phyloP scores from a whole-genome alignment of 768 basidiomycete genomes.

The Mycena capillaripes region DNA sequence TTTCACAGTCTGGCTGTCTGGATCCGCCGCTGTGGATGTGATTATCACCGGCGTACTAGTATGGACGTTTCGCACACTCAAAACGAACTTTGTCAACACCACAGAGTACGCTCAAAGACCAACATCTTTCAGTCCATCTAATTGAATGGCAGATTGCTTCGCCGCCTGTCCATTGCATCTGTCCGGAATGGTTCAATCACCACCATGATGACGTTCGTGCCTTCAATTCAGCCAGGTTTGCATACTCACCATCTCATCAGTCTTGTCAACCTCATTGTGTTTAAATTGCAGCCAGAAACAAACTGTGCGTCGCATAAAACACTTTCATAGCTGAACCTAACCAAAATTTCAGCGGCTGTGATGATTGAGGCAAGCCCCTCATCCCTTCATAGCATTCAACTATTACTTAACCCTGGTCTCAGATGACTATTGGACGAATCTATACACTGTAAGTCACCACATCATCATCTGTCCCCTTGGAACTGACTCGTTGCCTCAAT shows the following conservation, averaged over 20 bases:
- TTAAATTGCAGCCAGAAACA: conserved; percentile 1
- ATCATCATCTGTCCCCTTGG: background rate
- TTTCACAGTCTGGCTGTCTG: conserved; percentile 21
- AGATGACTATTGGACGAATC: background rate
- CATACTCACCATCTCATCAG: background rate
- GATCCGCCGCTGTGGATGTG: conserved; percentile 3
- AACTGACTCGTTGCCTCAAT: background rate
- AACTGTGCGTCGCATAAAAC: background rate
- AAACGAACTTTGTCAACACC: conserved; percentile 9
- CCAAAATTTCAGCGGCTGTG: background rate
- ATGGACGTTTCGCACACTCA: conserved; percentile 22
- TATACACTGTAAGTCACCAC: background rate
- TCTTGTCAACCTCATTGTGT: background rate
- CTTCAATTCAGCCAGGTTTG: background rate
- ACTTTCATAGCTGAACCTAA: background rate
- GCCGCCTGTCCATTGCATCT: too few relatives aligned
- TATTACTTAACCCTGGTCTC: background rate
- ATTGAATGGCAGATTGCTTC: conserved; percentile 1
- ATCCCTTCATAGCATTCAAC: background rate
- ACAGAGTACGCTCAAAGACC: conserved; percentile 1
- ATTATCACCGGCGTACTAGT: conserved; percentile 21
- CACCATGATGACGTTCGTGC: conserved; percentile 17
- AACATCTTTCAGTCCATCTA: background rate
- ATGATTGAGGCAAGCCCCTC: background rate
- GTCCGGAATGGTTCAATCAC: conserved; percentile 23